Percentiles rank a stretch among this genome's conserved stretches.
phyloP scores from a whole-genome alignment of 163 green algal genomes.

The Trebouxia gelatinosa region DNA sequence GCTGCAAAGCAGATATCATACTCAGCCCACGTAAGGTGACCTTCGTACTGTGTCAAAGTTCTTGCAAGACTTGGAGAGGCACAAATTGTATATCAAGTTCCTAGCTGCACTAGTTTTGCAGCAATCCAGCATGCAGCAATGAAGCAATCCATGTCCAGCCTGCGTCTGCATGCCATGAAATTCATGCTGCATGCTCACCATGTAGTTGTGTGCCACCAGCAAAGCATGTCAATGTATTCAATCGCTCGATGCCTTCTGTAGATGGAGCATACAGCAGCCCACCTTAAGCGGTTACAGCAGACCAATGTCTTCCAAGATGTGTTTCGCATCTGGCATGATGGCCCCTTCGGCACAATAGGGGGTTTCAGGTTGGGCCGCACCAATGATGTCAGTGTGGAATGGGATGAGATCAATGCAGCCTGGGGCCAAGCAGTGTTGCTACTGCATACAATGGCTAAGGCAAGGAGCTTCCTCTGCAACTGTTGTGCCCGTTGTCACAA shows the following conservation, averaged over 20 bases:
- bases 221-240: too few species aligned
- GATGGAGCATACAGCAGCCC: slow-evolving; percentile 69
- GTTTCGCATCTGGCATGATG: slow-evolving; percentile 92
- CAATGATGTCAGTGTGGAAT: slow-evolving; percentile 75
- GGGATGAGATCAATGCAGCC: slow-evolving; percentile 98
- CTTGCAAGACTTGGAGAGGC: too few species aligned
- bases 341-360: slow-evolving; percentile 80
- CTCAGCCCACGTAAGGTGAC: too few species aligned
- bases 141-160: too few species aligned
- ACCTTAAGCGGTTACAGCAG: slow-evolving; percentile 74
- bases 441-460: slow-evolving; percentile 88
- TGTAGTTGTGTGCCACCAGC: too few species aligned
- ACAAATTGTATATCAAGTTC: too few species aligned
- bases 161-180: too few species aligned
- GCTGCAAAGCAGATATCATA: too few species aligned
- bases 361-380: slow-evolving; percentile 89
- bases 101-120: too few species aligned
- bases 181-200: too few species aligned
- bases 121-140: too few species aligned
- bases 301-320: slow-evolving; percentile 87
- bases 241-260: slow-evolving; percentile 6
- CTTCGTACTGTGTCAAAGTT: too few species aligned
- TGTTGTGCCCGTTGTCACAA: not conserved
- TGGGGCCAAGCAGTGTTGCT: slow-evolving; percentile 95
- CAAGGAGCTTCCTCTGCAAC: not conserved